These are phyloP conservation scores for Erythrophleum fordii DNA, from an alignment of 306 rosid species.

Conservation along the genomic window DNA sequence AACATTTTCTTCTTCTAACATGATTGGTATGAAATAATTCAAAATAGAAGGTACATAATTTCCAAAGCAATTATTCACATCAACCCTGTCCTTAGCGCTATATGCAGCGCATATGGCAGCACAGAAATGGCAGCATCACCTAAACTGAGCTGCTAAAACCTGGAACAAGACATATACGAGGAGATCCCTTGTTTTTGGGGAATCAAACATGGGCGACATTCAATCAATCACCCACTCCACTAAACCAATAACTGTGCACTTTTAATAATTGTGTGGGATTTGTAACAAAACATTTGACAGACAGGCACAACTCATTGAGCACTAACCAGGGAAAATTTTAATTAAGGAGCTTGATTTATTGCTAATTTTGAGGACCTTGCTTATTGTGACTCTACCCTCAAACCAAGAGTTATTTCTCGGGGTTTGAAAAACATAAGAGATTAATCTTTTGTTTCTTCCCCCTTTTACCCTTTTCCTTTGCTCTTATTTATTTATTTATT, in stretches of 20 bases:
- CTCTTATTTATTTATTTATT: background rate
- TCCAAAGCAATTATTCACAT: background rate
- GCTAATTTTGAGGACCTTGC: slow-evolving; percentile 82
- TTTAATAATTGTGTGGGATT: slow-evolving; percentile 53
- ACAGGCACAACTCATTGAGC: slow-evolving; percentile 86
- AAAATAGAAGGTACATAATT: background rate
- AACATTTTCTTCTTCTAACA: background rate
- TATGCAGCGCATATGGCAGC: background rate
- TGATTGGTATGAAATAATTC: background rate
- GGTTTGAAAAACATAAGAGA: slow-evolving; percentile 35
- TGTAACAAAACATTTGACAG: slow-evolving; percentile 60
- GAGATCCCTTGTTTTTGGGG: slow-evolving; percentile 57
- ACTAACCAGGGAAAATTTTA: slow-evolving; percentile 58
- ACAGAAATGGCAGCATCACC: background rate
- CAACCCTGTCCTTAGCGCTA: background rate
- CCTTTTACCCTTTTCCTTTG: slow-evolving; percentile 41
- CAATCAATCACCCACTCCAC: slow-evolving; percentile 82
- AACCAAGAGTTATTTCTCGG: slow-evolving; percentile 72
- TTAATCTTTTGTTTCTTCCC: slow-evolving; percentile 38
- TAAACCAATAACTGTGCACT: slow-evolving; percentile 43
- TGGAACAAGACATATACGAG: slow-evolving; percentile 62
- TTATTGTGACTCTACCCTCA: slow-evolving; percentile 56
- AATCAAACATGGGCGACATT: slow-evolving; percentile 72
- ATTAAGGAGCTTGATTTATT: slow-evolving; percentile 48
- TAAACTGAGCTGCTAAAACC: slow-evolving; percentile 32